Base-by-base conservation (phyloP, 768 basidiomycete genomes). In the Mycena metata region DNA sequence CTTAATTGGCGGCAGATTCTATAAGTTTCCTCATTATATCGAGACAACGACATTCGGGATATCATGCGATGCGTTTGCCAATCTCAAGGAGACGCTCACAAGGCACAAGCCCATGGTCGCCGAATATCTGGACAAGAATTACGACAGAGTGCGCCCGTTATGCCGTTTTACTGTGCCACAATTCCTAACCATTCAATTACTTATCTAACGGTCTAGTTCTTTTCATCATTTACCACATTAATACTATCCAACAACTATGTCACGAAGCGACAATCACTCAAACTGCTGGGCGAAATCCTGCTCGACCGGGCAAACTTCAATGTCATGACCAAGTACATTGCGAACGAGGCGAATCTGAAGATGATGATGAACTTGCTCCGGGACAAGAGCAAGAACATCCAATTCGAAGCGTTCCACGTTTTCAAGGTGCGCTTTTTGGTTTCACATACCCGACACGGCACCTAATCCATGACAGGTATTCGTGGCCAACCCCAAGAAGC, bases 351-450 rank as follows among this genome's bases (percentile, higher is more conserved):
- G 33, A 99, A 99, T 78, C 86, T 99, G 70, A 98, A 99, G 91
- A 95, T 97, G 92, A 98, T 99, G 95, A 99, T 99, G 98, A 99
- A 99, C 80, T 87, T 99, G 63, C 84, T 99, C 63, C 88, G 96
- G 69, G 96, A 98, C 79, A 98, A 96, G 88, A 98, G 96, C 87
- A 95, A 96, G 86, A 99, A 99, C 80, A 99, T 99, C 51, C 98
- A 99, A 79, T 99, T 99, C 64, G 98, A 99, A 79, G 97, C 98
- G 3, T 99, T 99, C 82, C 98, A 99, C 75, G 98, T 99, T 43
- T 99, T 99, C 89, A 99, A 99, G 89, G 97, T 96, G 60, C n/a
- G 87, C 71, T 42, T 33, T 26, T 11, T 2, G 19, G 26, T 24
- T 23, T 24, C 1, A 36, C n/a, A 7, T 23, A 21, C 11, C 15